Evolutionary conservation across 2,329 filamentous ascomycete genomes (phyloP), one percentile per base, ranked within the genome.

Genomic region (Geosmithia putterillii): DNA sequence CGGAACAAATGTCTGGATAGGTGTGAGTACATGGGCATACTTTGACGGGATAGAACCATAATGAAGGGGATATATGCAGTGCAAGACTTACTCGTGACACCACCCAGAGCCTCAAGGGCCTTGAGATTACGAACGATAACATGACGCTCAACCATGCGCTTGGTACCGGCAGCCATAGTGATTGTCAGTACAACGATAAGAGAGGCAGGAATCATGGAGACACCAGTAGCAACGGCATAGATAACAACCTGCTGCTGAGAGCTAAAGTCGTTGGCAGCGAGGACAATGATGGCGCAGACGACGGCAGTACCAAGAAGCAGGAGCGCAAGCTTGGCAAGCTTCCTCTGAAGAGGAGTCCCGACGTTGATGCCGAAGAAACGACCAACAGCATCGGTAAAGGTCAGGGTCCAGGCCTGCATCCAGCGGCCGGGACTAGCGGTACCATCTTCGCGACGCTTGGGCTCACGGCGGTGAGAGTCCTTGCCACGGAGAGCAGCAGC

Each of bases 271-370:
- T 67, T 68, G 38, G 59, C 66, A 1, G 56, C 64, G 45, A 69
- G 58, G 17, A 69, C 66, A 42, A 70, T 68, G 45, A 69, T 60
- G 20, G 63, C 64, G 41, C 66, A 65, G 42, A 69, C 46, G 32
- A 69, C 53, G 38, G 65, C 81, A 28, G 80, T 72, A 40, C 69
- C 74, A 52, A 86, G 83, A 2, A 86, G 71, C 2, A 80, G 59
- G 21, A 83, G 71, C 6, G 81, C 82, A 45, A 86, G 73, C 58
- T 82, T 80, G 52, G 77, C 81, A 40, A 86, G 63, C 56, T 81
- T 83, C 50, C 73, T 74, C 57, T 84, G 80, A 25, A 86, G 65
- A 1, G 82, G 82, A 12, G 81, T 86, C 35, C 81, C 81, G 25
- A 76, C 62, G 35, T 59, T 62, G 46, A 67, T 56, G 40, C 65